Conservation (phyloP, 1,284 basidiomycete genomes). For the Heimioporus retisporus region DNA sequence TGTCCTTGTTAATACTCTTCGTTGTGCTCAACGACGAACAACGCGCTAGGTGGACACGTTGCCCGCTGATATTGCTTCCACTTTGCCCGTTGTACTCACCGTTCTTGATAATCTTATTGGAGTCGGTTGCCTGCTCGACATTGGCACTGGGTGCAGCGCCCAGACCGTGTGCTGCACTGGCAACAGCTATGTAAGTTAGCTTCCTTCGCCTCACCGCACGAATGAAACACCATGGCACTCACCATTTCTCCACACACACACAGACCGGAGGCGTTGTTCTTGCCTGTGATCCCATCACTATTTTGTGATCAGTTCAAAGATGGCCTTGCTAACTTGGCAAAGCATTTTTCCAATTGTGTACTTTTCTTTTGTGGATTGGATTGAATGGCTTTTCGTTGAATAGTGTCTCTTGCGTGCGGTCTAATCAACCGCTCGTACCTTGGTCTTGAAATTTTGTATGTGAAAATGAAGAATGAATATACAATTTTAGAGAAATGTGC, state of each 20-base stretch:
- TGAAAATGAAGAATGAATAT: too few relatives aligned
- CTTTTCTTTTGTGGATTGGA: neutral
- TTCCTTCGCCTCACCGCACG: neutral
- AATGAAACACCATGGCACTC: neutral
- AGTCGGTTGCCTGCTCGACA: neutral
- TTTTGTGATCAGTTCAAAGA: neutral
- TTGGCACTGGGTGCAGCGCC: neutral
- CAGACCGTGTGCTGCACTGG: neutral
- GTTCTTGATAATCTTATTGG: neutral
- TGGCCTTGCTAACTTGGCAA: neutral
- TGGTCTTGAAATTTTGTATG: too few relatives aligned
- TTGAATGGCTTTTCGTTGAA: too few relatives aligned
- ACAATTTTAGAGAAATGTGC: too few relatives aligned
- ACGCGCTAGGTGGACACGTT: constrained; percentile 1
- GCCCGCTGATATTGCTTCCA: too few relatives aligned
- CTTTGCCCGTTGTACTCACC: too few relatives aligned
- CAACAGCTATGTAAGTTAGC: neutral
- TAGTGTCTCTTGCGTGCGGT: too few relatives aligned
- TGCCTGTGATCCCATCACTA: neutral
- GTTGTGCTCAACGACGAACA: neutral
- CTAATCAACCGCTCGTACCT: too few relatives aligned
- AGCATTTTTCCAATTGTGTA: neutral
- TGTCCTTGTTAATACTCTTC: accelerated
- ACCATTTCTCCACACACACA: neutral
- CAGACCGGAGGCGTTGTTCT: neutral